Base-by-base conservation (phyloP, 345 rosid species). In the Euclidium syriacum region DNA sequence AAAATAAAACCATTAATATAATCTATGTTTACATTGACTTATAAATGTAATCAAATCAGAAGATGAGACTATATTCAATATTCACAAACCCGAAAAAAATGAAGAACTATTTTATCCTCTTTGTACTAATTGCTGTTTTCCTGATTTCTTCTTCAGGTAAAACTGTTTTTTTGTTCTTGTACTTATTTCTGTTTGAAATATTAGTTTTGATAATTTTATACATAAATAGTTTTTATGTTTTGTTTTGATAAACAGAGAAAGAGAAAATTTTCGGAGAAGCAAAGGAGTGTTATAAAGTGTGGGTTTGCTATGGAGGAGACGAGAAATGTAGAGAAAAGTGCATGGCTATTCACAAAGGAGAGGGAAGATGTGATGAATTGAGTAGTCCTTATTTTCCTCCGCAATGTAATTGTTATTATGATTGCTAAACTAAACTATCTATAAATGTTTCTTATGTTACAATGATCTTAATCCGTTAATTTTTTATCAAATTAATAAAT, bases 61-160 rank as follows among this genome's bases (percentile, higher is more conserved):
- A n/a, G n/a, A n/a, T n/a, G n/a, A 52, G 10, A 14, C 5, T 52
- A 12, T 8, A 30, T 14, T 55, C 44, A 36, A 9, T 23, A n/a
- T 23, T 56, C 4, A 20, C 51, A 18, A 58, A 42, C 38, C 8
- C 6, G 17, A 0, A 41, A 26, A 40, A 29, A 26, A 58, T 58
- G 64, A 42, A 42, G 64, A 58, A 16, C 3, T 58, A 4, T 41
- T 58, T 18, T 5, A 27, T 58, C n/a, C 26, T 42, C 29, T 58
- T 18, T 8, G n/a, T 58, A n/a, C 27, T 42, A 42, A 27, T 58
- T 42, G n/a, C n/a, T 4, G 50, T 58, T 26, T 58, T 58, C 9
- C 19, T 58, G 2, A 19, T 58, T 11, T 40, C 42, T 20, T 59
- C 64, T 59, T n/a, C 64, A 7, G 52, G 64, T 59, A 43, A 30